These are phyloP conservation scores for Xylariales sp. DNA, from an alignment of 2,329 filamentous ascomycete genomes.

Conservation along the genomic window DNA sequence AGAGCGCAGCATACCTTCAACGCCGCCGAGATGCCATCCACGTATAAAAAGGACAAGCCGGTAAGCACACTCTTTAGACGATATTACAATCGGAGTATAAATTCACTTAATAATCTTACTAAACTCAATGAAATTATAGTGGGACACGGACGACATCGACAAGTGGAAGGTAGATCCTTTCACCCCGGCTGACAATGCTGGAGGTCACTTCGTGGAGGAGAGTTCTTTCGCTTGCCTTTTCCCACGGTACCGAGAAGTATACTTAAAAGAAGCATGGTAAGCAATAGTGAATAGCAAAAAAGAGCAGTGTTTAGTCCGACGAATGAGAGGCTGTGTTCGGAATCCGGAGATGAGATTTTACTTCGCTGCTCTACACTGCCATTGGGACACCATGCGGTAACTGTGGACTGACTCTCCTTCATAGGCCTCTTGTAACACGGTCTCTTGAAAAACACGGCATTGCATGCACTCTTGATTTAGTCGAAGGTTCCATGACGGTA, in stretches of 20 bases:
- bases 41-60: slow-evolving; percentile 61
- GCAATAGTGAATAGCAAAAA: too few relatives aligned
- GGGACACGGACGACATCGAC: slow-evolving; percentile 96
- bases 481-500: slow-evolving; percentile 95
- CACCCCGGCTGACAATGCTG: slow-evolving; percentile 69
- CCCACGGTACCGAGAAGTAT: slow-evolving; percentile 75
- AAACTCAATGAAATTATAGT: too few relatives aligned
- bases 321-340: too few relatives aligned
- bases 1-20: too few relatives aligned
- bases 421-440: slow-evolving; percentile 82
- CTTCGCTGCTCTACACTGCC: too few relatives aligned
- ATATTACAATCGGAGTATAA: too few relatives aligned
- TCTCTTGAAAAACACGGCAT: slow-evolving; percentile 84
- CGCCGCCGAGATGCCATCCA: slow-evolving; percentile 7
- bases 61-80: too few relatives aligned
- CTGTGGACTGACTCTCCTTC: too few relatives aligned
- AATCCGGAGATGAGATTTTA: too few relatives aligned
- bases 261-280: slow-evolving; percentile 84
- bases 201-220: slow-evolving; percentile 86
- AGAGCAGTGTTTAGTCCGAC: too few relatives aligned
- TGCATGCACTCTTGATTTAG: slow-evolving; percentile 86
- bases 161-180: slow-evolving; percentile 72
- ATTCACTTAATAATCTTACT: too few relatives aligned
- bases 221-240: slow-evolving; percentile 64
- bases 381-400: too few relatives aligned